phyloP scores from a whole-genome alignment of 148 eudicot genomes.

The Hydrangea macrophylla region DNA sequence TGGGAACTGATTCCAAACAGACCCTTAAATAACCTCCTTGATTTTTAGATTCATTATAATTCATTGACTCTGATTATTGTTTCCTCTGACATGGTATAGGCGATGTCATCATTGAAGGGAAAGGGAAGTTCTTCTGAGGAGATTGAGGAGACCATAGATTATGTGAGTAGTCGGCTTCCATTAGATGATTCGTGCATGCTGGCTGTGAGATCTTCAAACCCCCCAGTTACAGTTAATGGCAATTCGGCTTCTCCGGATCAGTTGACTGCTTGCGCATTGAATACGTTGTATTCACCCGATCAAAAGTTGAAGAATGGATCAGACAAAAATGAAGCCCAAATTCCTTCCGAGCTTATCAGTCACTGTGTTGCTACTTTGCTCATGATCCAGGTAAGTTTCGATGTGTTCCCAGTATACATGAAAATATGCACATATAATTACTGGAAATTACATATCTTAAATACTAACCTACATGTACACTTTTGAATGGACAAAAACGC shows the following conservation, averaged over 20 bases:
- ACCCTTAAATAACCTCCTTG: too few relatives aligned
- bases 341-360: constrained; percentile 69
- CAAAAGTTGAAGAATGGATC: constrained; percentile 33
- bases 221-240: constrained; percentile 26
- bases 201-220: background rate
- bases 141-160: constrained; percentile 61
- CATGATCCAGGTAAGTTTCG: constrained; percentile 68
- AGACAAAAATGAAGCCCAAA: constrained; percentile 26
- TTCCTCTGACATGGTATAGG: constrained; percentile 29
- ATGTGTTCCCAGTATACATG: background rate
- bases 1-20: too few relatives aligned
- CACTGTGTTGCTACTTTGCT: constrained; percentile 70
- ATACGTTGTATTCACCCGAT: constrained; percentile 28
- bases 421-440: background rate
- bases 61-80: background rate
- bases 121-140: constrained; percentile 36
- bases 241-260: constrained; percentile 15
- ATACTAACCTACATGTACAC: too few relatives aligned
- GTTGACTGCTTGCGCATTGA: constrained; percentile 22
- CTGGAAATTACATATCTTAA: too few relatives aligned
- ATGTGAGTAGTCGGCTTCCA: constrained; percentile 31
- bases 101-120: constrained; percentile 45
- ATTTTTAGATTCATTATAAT: too few relatives aligned
- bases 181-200: background rate
- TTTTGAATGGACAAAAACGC: too few relatives aligned